Evolutionary conservation across 2,329 filamentous ascomycete genomes (phyloP), one percentile per base, ranked within the genome.

Genomic region (Parafenestella ontariensis): DNA sequence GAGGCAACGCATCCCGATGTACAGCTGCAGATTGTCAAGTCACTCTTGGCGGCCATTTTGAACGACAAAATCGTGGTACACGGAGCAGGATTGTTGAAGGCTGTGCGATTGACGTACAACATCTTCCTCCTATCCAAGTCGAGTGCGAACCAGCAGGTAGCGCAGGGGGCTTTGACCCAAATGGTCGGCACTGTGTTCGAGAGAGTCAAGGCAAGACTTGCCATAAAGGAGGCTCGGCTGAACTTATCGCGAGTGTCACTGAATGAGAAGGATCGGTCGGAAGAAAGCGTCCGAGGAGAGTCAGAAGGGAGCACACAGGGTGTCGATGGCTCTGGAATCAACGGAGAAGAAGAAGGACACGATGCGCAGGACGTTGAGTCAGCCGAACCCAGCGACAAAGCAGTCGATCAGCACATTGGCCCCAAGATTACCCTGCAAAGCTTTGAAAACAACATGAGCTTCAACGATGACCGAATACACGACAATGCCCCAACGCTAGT

Each of bases 31-130:
- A 99, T 99, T 66, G 92, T 99, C 75, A 98, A 99, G 79, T 98
- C 95, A 1, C 82, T 99, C 55, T 82, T 99, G 55, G 93, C 95
- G 13, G 96, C 96, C 13, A 95, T 99, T 13, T 81, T 99, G 61
- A 98, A 98, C 73, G 95, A 99, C 80, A 99, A 98, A 80, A 96
- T 98, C 62, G 92, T 99, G 39, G 96, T 99, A 1, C 95, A 99
- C 75, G 95, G 95, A 54, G 94, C 95, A 33, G 96, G 95, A 60
- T 83, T 99, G 58, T 83, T 99, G 62, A 99, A 99, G 80, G 94
- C 95, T 49, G 92, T 99, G 62, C 90, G 95, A 65, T 92, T 98
- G 77, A 96, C 97, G 54, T 99, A 99, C 82, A 99, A 99, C 80
- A 96, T 99, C 66, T 99, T 99, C 76, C 83, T 99, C 56, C 86